Evolutionary conservation across 306 rosid species (phyloP).

Genomic region (Cicer chorassanicum): DNA sequence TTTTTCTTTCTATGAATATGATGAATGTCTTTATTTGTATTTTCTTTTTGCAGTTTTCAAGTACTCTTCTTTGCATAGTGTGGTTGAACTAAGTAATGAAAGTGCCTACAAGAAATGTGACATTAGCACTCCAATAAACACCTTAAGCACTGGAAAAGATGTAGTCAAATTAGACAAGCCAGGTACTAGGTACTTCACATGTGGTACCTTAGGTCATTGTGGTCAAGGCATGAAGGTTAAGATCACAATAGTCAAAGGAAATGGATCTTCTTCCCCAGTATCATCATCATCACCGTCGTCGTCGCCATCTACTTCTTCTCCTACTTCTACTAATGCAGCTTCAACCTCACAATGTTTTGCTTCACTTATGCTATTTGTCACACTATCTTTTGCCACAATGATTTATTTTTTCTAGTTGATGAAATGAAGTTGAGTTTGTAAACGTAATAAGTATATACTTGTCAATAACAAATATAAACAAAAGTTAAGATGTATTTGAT

Average conservation of each 20-base stretch:
- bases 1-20: not conserved
- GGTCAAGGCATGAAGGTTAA: constrained; percentile 85
- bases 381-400: constrained; percentile 37
- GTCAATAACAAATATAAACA: too few species aligned
- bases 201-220: constrained; percentile 81
- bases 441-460: not conserved
- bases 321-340: constrained; percentile 45
- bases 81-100: constrained; percentile 55
- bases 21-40: not conserved
- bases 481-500: too few species aligned
- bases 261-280: constrained; percentile 56
- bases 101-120: constrained; percentile 74
- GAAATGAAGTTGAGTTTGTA: not conserved
- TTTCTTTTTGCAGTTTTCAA: constrained; percentile 66
- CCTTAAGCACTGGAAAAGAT: constrained; percentile 65
- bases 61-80: constrained; percentile 57
- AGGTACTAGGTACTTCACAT: constrained; percentile 48
- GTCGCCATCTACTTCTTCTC: constrained; percentile 47
- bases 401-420: constrained; percentile 35
- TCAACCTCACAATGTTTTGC: constrained; percentile 43
- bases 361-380: constrained; percentile 39
- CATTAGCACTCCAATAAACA: constrained; percentile 53
- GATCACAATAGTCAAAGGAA: constrained; percentile 54
- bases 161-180: constrained; percentile 50
- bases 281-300: constrained; percentile 43